Evolutionary conservation across 2,329 filamentous ascomycete species (phyloP).

Genomic region (Sporothrix inflata): DNA sequence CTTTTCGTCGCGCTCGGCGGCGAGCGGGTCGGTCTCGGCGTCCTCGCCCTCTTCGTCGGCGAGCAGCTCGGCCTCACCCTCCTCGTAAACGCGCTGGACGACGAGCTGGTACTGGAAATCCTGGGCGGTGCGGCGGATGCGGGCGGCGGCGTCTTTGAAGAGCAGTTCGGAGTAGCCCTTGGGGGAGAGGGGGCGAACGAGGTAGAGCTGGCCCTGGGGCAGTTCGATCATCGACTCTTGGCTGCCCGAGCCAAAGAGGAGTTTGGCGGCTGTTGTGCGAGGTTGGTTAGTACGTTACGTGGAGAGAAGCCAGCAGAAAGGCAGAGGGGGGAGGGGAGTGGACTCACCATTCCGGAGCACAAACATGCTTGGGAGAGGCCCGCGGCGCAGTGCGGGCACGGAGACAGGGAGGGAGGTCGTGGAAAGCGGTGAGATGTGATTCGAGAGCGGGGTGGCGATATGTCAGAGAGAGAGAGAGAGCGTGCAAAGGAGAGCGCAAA

Average conservation of each 20-base stretch:
- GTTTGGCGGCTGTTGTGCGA: constrained; percentile 72
- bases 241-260: constrained; percentile 83
- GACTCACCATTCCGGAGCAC: constrained; percentile 49
- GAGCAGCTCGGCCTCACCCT: constrained; percentile 90
- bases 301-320: neutral
- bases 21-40: constrained; percentile 72
- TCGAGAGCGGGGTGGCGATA: constrained; percentile 1
- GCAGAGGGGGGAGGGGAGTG: neutral
- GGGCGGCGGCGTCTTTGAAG: constrained; percentile 94
- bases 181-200: constrained; percentile 90
- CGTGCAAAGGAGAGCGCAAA: neutral
- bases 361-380: constrained; percentile 43
- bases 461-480: neutral
- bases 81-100: constrained; percentile 93
- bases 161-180: constrained; percentile 99
- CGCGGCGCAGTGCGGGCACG: neutral
- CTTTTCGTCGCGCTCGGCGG: constrained; percentile 90
- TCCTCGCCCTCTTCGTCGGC: constrained; percentile 89
- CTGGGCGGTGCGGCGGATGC: constrained; percentile 88
- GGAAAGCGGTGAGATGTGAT: neutral
- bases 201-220: constrained; percentile 92
- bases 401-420: neutral
- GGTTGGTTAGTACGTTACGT: constrained; percentile 1
- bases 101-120: constrained; percentile 98
- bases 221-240: constrained; percentile 95